Evolutionary conservation across 345 rosid genomes (phyloP), one percentile per base, ranked within the genome.

Genomic region (Chamaenerion angustifolium): DNA sequence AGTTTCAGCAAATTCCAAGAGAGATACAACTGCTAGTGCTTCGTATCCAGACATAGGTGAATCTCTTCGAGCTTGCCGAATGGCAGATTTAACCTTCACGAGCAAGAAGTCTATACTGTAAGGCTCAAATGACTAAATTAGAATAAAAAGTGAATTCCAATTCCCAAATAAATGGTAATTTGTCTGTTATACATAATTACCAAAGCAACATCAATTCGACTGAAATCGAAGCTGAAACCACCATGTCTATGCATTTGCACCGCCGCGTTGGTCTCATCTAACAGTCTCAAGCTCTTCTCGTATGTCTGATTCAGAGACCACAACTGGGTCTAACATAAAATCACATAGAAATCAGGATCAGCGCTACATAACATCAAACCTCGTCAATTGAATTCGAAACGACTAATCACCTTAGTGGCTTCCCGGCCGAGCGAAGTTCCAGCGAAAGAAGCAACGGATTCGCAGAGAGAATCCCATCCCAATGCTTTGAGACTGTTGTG

Each of bases 401-500:
- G 17, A 17, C 6, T 31, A 3, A 31, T 45, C 52, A 80, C 95
- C 77, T 78, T 76, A 16, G 80, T 64, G 55, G 87, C 89, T 67
- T 78, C 66, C 27, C 87, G 95, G 43, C 92, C 98, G 55, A 75
- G 60, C 17, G 86, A 72, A 42, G 95, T 77, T 43, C 74, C 74
- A 53, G 94, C 92, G 50, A 81, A 90, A 51, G 87, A 76, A 54
- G 94, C 60, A 50, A 90, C 95, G 18, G 72, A 73, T 25, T 83
- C 78, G 59, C 94, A 90, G 49, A 86, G 72, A 71, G 80, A 78
- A 63, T 86, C 98, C 95, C 98, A 90, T 75, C 86, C 94, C 51
- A 90, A 64, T 5, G 83, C 70, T 21, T 77, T 74, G 16, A 85
- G 81, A 58, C 88, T 85, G 55, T 73, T 73, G 59, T 45, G 50